Evolutionary conservation across 495 filamentous ascomycete species (phyloP), one percentile per base, ranked within the genome.

Genomic region (Penicillium coffeae): DNA sequence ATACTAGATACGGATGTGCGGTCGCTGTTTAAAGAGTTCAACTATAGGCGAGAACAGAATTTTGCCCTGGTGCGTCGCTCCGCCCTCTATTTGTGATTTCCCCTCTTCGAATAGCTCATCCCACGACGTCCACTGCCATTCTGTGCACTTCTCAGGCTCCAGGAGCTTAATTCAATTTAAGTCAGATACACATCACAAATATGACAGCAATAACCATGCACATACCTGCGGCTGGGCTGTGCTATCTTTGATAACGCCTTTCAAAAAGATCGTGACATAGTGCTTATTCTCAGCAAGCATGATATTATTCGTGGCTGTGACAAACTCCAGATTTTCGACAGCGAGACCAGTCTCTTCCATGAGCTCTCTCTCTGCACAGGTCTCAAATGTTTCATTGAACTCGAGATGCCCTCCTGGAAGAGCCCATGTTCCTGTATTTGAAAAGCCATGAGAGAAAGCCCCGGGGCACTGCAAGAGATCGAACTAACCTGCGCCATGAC

Each of bases 371-470:
- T 62, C 72, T 0, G 84, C 83, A 55, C 83, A 86, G 0, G 50
- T 63, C 34, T 79, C 72, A 38, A 75, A 72, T 1, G 66, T 64
- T 55, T 89, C 85, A 36, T 80, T 79, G 47, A 76, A 72, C 34
- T 89, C 84, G 10, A 88, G 77, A 42, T 89, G 85, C 3, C 85
- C 85, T 37, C 85, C 85, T 3, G 85, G 83, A 13, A 84, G 71
- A 21, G 79, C 79, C 72, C 72, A 83, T 6, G 79, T 79, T 2
- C 80, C 85, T 60, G 45, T 16, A 39, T 16, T 41, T 6, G 22
- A 3, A 10, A 33, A 25, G 38, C 6, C 15, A 9, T 48, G 15
- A 38, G 21, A 2, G 38, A 10, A 34, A 13, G 8, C 4, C 21
- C 9, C 14, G 10, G 34, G 38, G 32, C 15, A 25, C 41, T 3